Evolutionary conservation across 1,139 yeast species (phyloP).

Genomic region (Magnusiomyces fungicola): DNA sequence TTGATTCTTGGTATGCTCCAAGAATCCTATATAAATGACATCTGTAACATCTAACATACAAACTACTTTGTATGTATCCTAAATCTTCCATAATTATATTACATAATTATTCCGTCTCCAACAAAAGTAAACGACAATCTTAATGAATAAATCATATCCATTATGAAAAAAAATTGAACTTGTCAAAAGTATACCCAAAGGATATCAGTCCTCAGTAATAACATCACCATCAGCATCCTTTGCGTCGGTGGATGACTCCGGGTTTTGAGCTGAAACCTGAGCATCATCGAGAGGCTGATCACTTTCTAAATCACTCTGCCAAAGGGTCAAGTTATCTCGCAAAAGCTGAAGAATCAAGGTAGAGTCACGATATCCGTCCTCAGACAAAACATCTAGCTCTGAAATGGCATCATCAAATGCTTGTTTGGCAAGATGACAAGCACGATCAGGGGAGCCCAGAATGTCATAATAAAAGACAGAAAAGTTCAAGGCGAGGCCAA

Average conservation of each 20-base stretch:
- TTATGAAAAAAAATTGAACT: not conserved
- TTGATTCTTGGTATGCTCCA: too few species aligned
- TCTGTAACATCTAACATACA: too few species aligned
- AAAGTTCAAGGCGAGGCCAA: conserved; percentile 96
- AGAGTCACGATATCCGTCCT: conserved; percentile 97
- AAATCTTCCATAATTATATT: not conserved
- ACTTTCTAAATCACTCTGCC: too few species aligned
- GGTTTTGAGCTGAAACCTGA: conserved; percentile 28
- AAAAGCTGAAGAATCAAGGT: conserved; percentile 98
- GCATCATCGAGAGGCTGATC: conserved; percentile 29
- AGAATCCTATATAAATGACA: not conserved
- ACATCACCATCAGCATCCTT: not conserved
- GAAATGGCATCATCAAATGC: conserved; percentile 99
- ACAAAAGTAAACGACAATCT: not conserved
- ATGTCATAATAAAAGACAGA: conserved; percentile 98
- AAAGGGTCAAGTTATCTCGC: conserved; percentile 96
- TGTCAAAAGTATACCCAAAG: not conserved
- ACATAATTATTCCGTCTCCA: not conserved
- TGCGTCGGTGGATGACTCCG: conserved; percentile 23
- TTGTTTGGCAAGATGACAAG: conserved; percentile 98
- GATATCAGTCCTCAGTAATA: not conserved
- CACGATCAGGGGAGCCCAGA: conserved; percentile 97
- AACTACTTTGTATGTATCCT: too few species aligned
- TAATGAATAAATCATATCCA: not conserved
- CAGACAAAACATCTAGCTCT: conserved; percentile 94